These are phyloP conservation scores for Parafenestella ontariensis DNA, from an alignment of 2,329 filamentous ascomycete genomes.

Conservation along the genomic window DNA sequence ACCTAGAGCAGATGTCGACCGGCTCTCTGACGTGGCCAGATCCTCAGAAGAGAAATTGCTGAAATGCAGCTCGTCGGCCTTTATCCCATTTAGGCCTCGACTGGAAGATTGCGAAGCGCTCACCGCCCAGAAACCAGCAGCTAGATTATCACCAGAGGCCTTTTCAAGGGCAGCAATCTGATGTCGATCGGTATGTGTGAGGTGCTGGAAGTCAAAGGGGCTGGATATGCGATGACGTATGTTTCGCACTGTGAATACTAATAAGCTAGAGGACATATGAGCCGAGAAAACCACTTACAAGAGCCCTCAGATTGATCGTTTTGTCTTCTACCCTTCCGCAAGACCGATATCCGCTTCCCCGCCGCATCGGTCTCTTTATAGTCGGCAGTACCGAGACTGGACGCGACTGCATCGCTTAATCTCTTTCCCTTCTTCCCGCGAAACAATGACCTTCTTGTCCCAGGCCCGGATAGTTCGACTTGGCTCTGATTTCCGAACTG, in stretches of 20 bases:
- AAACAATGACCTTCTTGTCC: conserved; percentile 40
- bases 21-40: conserved; percentile 17
- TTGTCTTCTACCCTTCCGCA: conserved; percentile 40
- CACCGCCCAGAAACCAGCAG: conserved; percentile 59
- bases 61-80: conserved; percentile 55
- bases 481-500: conserved; percentile 28
- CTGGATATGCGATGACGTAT: conserved; percentile 60
- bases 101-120: conserved; percentile 60
- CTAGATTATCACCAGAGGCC: conserved; percentile 49
- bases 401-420: conserved; percentile 41
- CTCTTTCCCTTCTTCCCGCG: conserved; percentile 46
- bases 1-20: conserved; percentile 24
- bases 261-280: conserved; percentile 8
- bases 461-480: conserved; percentile 25
- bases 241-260: conserved; percentile 23
- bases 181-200: conserved; percentile 65
- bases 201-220: conserved; percentile 70
- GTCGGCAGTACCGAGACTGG: conserved; percentile 25
- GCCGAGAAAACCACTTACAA: conserved; percentile 29
- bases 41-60: conserved; percentile 38
- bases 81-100: conserved; percentile 60
- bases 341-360: conserved; percentile 40
- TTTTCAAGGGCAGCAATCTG: conserved; percentile 62
- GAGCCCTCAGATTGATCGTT: conserved; percentile 28
- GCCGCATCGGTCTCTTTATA: conserved; percentile 34